Base-by-base conservation (phyloP, 495 filamentous ascomycete species). In the Aspergillus bridgeri region DNA sequence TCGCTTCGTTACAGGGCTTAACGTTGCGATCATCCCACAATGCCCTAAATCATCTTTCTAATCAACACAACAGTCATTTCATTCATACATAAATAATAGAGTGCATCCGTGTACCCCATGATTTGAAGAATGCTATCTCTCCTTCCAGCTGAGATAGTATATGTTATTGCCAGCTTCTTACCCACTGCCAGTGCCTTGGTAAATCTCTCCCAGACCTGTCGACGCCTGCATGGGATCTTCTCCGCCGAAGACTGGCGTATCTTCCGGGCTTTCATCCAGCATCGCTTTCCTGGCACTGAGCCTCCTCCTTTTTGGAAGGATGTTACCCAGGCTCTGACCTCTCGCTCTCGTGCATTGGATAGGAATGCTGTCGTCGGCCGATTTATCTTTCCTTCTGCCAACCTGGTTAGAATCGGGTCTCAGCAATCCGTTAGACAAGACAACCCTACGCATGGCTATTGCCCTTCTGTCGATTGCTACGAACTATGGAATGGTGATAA, bases 361-460 rank as follows among this genome's bases (percentile, higher is more conserved):
- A 75, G 81, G 51, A 79, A 82, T 50, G 83, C 79, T 5, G 72
- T 89, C 38, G 62, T 85, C 47, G 83, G 83, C 22, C 71, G 80
- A 19, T 78, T 80, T 54, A 60, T 87, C 5, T 68, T 78, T 11
- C 79, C 83, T 6, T 60, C 68, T 6, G 54, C 60, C 49, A 65
- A 60, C 43, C 74, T 63, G 57, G 68, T 64, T 53, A 54, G 58
- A 42, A 59, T 72, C 19, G 69, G 69, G 15, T 54, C 65, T 18
- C 62, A 70, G 27, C 65, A 63, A 51, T 60, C 62, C 21, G 70
- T 55, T 20, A 66, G 71, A 56, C 62, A 42, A 53, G 68, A 72
- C 54, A 82, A 78, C 23, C 85, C 87, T 53, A 89, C 83, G 4
- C 78, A 87, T 60, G 85, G 84, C 6, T 89, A 85, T 62, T 76